Evolutionary conservation across 345 rosid genomes (phyloP).

Genomic region (Eucalyptus cladocalyx): DNA sequence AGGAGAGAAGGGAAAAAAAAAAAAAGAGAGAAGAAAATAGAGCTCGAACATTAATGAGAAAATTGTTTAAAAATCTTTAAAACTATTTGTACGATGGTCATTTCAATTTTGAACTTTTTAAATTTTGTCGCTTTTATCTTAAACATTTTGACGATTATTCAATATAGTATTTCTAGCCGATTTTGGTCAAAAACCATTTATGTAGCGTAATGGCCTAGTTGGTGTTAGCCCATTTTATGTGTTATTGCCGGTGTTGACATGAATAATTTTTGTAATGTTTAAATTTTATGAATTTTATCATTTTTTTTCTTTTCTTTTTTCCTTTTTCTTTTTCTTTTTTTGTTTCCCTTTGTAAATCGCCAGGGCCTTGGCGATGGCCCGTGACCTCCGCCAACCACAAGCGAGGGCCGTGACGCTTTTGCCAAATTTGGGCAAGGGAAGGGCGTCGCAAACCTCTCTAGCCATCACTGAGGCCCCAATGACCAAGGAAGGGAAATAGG

Average conservation of each 20-base stretch:
- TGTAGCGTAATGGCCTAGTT: accelerated
- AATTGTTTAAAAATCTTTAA: background rate
- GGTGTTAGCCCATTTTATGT: too few relatives aligned
- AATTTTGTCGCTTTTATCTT: background rate
- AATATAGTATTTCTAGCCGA: background rate
- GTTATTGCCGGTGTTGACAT: accelerated
- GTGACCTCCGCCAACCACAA: background rate
- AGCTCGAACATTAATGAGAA: background rate
- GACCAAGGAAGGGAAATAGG: background rate
- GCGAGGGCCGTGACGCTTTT: accelerated
- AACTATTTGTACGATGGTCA: accelerated
- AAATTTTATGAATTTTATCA: background rate
- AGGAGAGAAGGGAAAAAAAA: background rate
- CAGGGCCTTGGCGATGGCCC: background rate
- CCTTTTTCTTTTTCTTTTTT: background rate
- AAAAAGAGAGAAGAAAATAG: background rate
- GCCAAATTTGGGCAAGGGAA: too few relatives aligned
- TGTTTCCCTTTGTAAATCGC: background rate
- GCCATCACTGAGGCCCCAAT: accelerated
- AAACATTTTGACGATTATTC: background rate
- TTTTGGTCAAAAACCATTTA: background rate
- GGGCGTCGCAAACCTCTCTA: background rate
- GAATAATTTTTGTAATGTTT: background rate
- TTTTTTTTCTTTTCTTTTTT: background rate
- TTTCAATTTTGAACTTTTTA: background rate